Evolutionary conservation across 2,329 filamentous ascomycete genomes (phyloP).

Genomic region (Phialophora tarda): DNA sequence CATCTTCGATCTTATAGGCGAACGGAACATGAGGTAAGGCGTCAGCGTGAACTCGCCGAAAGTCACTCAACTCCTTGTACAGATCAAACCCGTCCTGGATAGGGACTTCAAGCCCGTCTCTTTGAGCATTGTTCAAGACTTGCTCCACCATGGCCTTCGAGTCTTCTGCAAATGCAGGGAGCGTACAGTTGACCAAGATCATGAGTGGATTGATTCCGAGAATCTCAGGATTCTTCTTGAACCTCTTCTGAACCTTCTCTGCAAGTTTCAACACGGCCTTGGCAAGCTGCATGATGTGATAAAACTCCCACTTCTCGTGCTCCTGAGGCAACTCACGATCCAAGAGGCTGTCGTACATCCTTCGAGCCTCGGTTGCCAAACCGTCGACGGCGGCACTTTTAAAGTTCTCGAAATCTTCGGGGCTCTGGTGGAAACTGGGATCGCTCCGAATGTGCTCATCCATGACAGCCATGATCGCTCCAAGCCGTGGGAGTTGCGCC

Average conservation of each 20-base stretch:
- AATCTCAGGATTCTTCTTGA: slow-evolving; percentile 83
- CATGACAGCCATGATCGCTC: slow-evolving; percentile 77
- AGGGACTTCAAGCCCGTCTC: slow-evolving; percentile 74
- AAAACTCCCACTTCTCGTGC: slow-evolving; percentile 86
- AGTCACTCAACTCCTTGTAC: slow-evolving; percentile 85
- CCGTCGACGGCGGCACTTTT: slow-evolving; percentile 72
- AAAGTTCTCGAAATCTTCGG: slow-evolving; percentile 75
- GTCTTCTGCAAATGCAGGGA: slow-evolving; percentile 90
- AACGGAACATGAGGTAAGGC: slow-evolving; percentile 76
- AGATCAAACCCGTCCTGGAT: slow-evolving; percentile 93
- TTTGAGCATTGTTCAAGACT: slow-evolving; percentile 75
- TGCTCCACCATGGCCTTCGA: slow-evolving; percentile 81
- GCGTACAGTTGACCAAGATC: slow-evolving; percentile 79
- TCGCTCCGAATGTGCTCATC: slow-evolving; percentile 83
- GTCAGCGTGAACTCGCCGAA: slow-evolving; percentile 78
- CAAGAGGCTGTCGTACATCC: slow-evolving; percentile 80
- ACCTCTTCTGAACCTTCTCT: slow-evolving; percentile 89
- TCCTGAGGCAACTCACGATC: slow-evolving; percentile 79
- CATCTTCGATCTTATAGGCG: slow-evolving; percentile 82
- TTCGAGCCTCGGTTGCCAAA: slow-evolving; percentile 73
- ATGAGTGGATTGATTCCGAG: slow-evolving; percentile 74
- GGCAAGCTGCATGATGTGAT: slow-evolving; percentile 85
- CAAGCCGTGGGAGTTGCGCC: slow-evolving; percentile 70
- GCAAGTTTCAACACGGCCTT: slow-evolving; percentile 84
- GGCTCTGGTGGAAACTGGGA: slow-evolving; percentile 71